Base-by-base conservation (phyloP, 208 protist genomes). In the Leishmania turanica region DNA sequence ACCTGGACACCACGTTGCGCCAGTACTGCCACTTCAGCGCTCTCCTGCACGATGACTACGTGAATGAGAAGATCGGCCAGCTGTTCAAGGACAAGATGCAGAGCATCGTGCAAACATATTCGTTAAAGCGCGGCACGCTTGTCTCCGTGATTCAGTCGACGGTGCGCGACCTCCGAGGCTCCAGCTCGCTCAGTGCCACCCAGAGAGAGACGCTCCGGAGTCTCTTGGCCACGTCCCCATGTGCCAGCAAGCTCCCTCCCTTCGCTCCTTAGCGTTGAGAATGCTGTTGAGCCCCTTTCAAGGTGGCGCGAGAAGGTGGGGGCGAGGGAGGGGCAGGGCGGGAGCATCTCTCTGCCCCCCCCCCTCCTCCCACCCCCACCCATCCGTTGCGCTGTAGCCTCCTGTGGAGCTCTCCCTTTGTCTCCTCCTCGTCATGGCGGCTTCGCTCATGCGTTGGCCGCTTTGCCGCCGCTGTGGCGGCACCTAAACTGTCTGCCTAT, bases 1-100 rank as follows among this genome's bases (percentile, higher is more conserved):
- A 77, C 34, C 49, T 89, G 15, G 79, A 89, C 71, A 53, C 79
- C 1, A 37, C 58, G 2, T 51, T 91, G 31, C 49, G 77, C 19
- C 69, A 64, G 56, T 89, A 88, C 76, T 91, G 86, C 73, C 64
- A 79, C 56, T 54, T 83, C 3, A 74, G 37, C 6, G 24, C 40
- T 7, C 51, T 91, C 37, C 0, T 81, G n/a, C 68, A 84, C 4
- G 68, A 86, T 62, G 60, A 37, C 27, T 68, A 58, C 17, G 81
- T 88, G 51, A 45, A n/a, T 27, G 9, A 65, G 60, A 71, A 60
- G 8, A 2, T 89, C 27, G 37, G 56, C 37, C 13, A 4, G 34
- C 31, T 78, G 6, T 81, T 62, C n/a, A 15, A 42, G 1, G 31
- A 75, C 4, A 68, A 83, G n/a, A n/a, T 84, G 62, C 51, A 56